phyloP scores from a whole-genome alignment of 106 monocot genomes.

The Acorus calamus region DNA sequence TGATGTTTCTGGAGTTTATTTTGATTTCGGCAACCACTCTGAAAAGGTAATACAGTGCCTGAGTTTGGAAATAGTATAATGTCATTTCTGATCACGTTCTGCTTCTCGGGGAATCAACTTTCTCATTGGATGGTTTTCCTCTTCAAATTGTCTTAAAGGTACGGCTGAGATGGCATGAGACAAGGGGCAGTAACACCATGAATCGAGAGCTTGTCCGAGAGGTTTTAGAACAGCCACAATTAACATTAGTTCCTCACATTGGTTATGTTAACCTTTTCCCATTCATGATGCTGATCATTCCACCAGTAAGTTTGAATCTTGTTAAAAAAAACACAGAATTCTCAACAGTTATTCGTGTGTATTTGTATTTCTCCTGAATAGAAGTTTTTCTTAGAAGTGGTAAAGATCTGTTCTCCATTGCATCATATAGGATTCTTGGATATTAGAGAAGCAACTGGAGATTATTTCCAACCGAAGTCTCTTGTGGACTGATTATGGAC shows the following conservation, averaged over 20 bases:
- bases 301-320: slow-evolving; percentile 51
- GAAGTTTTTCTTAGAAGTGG: neutral
- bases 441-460: slow-evolving; percentile 82
- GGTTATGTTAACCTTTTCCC: slow-evolving; percentile 93
- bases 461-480: slow-evolving; percentile 69
- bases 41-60: slow-evolving; percentile 51
- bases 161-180: slow-evolving; percentile 70
- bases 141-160: slow-evolving; percentile 37
- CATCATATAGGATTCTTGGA: slow-evolving; percentile 48
- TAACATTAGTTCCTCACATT: slow-evolving; percentile 71
- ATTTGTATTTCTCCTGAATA: too few species aligned
- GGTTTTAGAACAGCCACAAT: slow-evolving; percentile 42
- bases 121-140: too few species aligned
- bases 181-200: slow-evolving; percentile 19
- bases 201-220: slow-evolving; percentile 65
- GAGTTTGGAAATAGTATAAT: too few species aligned
- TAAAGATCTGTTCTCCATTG: neutral
- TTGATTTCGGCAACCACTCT: slow-evolving; percentile 90
- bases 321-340: neutral
- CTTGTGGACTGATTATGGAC: slow-evolving; percentile 88
- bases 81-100: too few species aligned
- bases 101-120: too few species aligned
- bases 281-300: slow-evolving; percentile 94
- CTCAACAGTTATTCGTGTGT: neutral
- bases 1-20: slow-evolving; percentile 66